phyloP scores from a whole-genome alignment of 2,329 filamentous ascomycete genomes.

The Aurifilum marmelostoma region DNA sequence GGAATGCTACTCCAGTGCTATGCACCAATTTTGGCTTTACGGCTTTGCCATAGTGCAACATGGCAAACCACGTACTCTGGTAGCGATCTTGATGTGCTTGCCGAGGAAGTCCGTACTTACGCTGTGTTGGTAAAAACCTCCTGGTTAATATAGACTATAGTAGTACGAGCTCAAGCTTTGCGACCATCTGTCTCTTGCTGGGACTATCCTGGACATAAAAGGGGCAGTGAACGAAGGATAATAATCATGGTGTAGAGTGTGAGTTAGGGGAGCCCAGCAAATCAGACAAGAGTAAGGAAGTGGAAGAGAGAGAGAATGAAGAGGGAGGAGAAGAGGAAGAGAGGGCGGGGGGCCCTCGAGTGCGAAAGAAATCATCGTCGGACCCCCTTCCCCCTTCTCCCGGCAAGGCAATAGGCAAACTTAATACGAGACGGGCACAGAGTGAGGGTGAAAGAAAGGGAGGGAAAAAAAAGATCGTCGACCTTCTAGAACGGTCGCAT shows the following conservation, averaged over 20 bases:
- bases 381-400: neutral
- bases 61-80: too few relatives aligned
- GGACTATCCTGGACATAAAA: neutral
- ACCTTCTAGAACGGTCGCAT: slow-evolving; percentile 7
- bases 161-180: neutral
- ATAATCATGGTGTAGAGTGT: neutral
- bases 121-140: neutral
- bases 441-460: neutral
- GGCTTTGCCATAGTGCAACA: too few relatives aligned
- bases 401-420: neutral
- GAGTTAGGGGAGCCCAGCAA: too few relatives aligned
- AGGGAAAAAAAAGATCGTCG: slow-evolving; percentile 13
- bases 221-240: neutral
- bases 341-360: neutral
- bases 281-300: neutral
- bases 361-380: neutral
- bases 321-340: neutral
- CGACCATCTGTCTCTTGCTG: neutral
- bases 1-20: neutral
- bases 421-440: slow-evolving; percentile 11
- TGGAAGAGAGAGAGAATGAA: neutral
- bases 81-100: neutral
- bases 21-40: neutral
- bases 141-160: neutral
- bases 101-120: neutral